phyloP scores from a whole-genome alignment of 2,329 filamentous ascomycete genomes.

The Lasiodiplodia sp. region DNA sequence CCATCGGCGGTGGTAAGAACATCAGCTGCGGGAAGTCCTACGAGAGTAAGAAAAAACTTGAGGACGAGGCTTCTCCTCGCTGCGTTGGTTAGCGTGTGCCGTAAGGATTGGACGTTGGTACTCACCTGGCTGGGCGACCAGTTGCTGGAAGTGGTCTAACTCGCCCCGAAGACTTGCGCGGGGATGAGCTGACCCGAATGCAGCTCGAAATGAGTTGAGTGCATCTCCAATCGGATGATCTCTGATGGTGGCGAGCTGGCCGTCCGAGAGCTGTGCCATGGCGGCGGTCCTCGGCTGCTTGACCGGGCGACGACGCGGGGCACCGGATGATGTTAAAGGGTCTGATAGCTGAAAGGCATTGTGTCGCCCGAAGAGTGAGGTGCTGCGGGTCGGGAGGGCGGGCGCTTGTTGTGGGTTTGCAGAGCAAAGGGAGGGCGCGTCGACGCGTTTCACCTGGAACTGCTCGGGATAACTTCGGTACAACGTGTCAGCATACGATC shows the following conservation, averaged over 20 bases:
- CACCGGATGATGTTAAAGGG: neutral
- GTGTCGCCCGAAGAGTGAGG: neutral
- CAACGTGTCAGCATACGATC: neutral
- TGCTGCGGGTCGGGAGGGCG: neutral
- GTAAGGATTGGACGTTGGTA: neutral
- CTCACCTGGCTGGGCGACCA: neutral
- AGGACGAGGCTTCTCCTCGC: too few relatives aligned
- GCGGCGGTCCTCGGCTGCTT: neutral
- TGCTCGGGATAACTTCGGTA: neutral
- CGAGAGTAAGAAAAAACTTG: too few relatives aligned
- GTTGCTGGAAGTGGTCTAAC: neutral
- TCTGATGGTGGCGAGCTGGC: conserved; percentile 16
- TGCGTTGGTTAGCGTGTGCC: neutral
- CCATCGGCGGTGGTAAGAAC: too few relatives aligned
- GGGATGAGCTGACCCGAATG: neutral
- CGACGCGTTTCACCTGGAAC: neutral
- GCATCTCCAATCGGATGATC: neutral
- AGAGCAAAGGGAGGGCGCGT: conserved; percentile 3
- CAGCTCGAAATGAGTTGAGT: neutral
- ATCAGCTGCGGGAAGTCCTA: too few relatives aligned
- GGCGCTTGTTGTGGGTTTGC: neutral
- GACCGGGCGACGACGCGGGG: conserved; percentile 1
- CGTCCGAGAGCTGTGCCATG: conserved; percentile 8
- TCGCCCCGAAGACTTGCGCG: neutral
- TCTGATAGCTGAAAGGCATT: neutral